Base-by-base conservation (phyloP, 305 asterid species). In the Andrographis paniculata region DNA sequence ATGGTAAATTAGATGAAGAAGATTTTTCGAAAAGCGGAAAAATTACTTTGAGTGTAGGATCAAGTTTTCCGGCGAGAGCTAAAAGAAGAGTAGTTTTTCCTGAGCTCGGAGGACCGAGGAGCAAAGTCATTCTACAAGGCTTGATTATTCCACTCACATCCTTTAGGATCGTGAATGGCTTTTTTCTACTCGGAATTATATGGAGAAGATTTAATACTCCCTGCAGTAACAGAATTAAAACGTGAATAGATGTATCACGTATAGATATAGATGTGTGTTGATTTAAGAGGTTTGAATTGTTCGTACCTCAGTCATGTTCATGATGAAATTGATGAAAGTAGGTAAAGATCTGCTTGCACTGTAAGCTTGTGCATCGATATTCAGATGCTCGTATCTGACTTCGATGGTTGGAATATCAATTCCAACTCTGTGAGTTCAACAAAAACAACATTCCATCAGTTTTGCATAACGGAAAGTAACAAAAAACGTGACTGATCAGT, bases 31-130 rank as follows among this genome's bases (percentile, higher is more conserved):
- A n/a, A n/a, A n/a, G n/a, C n/a, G n/a, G n/a, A 38, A 28, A 35
- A 40, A n/a, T 55, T 66, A 83, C 96, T 71, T 72, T 70, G 18
- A 87, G 73, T 52, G 50, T 33, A 16, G 71, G 61, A 28, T 80
- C 95, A 15, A 87, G 93, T 54, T 66, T 80, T 48, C 96, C 95
- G 3, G 95, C 93, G 70, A 87, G 70, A 55, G 95, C 93, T 58
- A 78, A 47, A 64, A 87, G 56, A 18, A 80, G 59, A 3, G 82
- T 69, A 14, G 91, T 78, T 60, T 76, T 79, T 9, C 94, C 88
- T 1, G 83, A 82, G 61, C 80, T 69, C 7, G 92, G 92, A 45
- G 92, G 92, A 14, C 93, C 93, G 48, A 81, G 62, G 21, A 81
- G 82, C 48, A 81, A 35, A 16, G 93, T 75, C 82, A 81, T 63